These are phyloP conservation scores for Clavispora fructus DNA, from an alignment of 805 yeast genomes.

Conservation along the genomic window DNA sequence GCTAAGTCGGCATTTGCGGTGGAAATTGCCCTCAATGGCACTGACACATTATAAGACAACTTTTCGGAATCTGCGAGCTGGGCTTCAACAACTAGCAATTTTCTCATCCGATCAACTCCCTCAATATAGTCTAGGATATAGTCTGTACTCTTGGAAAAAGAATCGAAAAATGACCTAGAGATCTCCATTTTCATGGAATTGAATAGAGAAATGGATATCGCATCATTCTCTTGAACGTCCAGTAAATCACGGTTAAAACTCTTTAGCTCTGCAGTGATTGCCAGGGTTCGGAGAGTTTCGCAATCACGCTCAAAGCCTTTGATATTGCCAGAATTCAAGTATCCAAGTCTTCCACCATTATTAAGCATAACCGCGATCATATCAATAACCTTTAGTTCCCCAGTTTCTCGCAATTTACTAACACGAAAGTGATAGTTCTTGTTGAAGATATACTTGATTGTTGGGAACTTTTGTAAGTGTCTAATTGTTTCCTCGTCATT, in stretches of 20 bases:
- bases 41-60: slow-evolving; percentile 35
- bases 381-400: slow-evolving; percentile 15
- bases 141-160: slow-evolving; percentile 8
- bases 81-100: slow-evolving; percentile 51
- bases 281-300: slow-evolving; percentile 24
- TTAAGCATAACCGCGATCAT: slow-evolving; percentile 30
- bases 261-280: slow-evolving; percentile 42
- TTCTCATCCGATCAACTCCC: slow-evolving; percentile 63
- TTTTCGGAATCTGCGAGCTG: slow-evolving; percentile 42
- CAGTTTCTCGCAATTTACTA: slow-evolving; percentile 13
- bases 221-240: slow-evolving; percentile 59
- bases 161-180: slow-evolving; percentile 23
- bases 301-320: slow-evolving; percentile 34
- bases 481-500: slow-evolving; percentile 35
- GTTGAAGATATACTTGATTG: slow-evolving; percentile 22
- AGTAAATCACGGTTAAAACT: slow-evolving; percentile 51
- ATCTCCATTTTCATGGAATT: slow-evolving; percentile 42
- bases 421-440: slow-evolving; percentile 20
- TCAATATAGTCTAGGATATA: slow-evolving; percentile 67
- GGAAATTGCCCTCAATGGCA: slow-evolving; percentile 25
- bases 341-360: slow-evolving; percentile 32
- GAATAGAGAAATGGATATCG: slow-evolving; percentile 44
- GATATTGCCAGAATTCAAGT: slow-evolving; percentile 27
- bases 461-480: slow-evolving; percentile 23
- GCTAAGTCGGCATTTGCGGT: slow-evolving; percentile 18